These are phyloP conservation scores for Dioscorea alata DNA, from an alignment of 106 monocot genomes.

Conservation along the genomic window DNA sequence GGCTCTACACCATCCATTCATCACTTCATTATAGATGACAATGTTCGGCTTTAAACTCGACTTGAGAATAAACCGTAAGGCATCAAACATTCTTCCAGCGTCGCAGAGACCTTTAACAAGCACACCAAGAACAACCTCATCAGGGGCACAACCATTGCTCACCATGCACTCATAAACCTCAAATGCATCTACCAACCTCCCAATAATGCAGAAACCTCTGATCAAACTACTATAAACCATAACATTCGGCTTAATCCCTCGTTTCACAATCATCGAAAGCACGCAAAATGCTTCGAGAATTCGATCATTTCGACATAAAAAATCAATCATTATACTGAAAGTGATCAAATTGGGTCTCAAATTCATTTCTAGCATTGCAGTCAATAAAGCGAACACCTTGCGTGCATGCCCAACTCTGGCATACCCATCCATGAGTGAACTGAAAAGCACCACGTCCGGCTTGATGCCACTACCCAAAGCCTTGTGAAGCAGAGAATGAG, in stretches of 20 bases:
- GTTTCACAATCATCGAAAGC: conserved; percentile 35
- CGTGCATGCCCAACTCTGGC: conserved; percentile 24
- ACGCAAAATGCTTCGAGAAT: conserved; percentile 25
- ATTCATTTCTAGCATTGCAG: conserved; percentile 27
- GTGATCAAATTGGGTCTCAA: conserved; percentile 36
- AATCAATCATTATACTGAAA: conserved; percentile 43
- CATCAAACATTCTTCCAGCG: conserved; percentile 27
- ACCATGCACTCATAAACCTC: conserved; percentile 23
- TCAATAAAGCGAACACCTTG: conserved; percentile 25
- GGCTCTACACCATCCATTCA: conserved; percentile 44
- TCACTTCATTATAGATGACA: conserved; percentile 35
- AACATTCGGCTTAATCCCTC: conserved; percentile 30
- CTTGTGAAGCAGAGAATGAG: conserved; percentile 13
- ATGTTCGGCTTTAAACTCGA: conserved; percentile 13
- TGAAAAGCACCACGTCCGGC: conserved; percentile 50
- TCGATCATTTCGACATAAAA: conserved; percentile 21
- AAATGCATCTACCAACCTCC: conserved; percentile 32
- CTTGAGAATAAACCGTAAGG: conserved; percentile 37
- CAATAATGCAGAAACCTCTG: conserved; percentile 26
- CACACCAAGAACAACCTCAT: conserved; percentile 35
- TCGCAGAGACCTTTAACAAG: conserved; percentile 42
- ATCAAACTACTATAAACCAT: conserved; percentile 39
- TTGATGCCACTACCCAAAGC: conserved; percentile 26
- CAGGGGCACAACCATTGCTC: conserved; percentile 13
- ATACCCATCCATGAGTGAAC: conserved; percentile 50